Conservation (phyloP, 78 protist genomes). For the Thecamonas trahens region DNA sequence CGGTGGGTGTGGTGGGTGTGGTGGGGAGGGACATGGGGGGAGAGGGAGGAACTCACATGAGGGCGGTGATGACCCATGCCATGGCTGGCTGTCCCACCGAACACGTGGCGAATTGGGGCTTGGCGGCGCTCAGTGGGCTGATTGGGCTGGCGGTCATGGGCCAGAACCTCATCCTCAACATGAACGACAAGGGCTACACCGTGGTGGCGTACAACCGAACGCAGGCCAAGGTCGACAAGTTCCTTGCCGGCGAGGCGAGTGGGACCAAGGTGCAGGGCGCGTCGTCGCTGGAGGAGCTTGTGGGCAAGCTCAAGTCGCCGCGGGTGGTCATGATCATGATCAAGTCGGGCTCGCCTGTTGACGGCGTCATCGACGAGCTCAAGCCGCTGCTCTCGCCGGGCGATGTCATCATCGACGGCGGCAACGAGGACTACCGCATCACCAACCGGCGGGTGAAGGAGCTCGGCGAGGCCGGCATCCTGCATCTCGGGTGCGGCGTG, state of each 20-base stretch:
- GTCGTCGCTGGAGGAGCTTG: constrained; percentile 59
- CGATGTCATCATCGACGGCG: constrained; percentile 92
- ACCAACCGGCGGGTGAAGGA: constrained; percentile 61
- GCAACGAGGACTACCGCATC: constrained; percentile 81
- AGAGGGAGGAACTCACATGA: too few relatives aligned
- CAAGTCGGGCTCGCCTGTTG: constrained; percentile 85
- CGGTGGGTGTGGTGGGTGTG: too few relatives aligned
- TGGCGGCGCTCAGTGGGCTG: too few relatives aligned
- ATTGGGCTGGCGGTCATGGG: constrained; percentile 96
- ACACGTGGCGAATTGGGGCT: too few relatives aligned
- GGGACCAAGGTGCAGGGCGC: constrained; percentile 65
- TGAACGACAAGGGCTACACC: constrained; percentile 77
- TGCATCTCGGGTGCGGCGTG: constrained; percentile 88
- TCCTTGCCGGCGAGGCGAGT: constrained; percentile 55
- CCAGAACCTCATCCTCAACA: constrained; percentile 89
- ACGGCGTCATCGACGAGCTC: constrained; percentile 37
- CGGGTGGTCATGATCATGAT: constrained; percentile 83
- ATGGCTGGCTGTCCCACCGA: too few relatives aligned
- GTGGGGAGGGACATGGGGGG: too few relatives aligned
- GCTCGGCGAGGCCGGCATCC: constrained; percentile 55
- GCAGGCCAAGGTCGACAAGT: constrained; percentile 60
- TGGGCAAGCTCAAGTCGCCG: constrained; percentile 60
- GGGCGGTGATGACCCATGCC: too few relatives aligned
- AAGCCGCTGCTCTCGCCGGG: constrained; percentile 58
- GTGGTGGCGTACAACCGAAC: constrained; percentile 49